Conservation (phyloP, 768 basidiomycete species). For the Leucocoprinus leucothites region DNA sequence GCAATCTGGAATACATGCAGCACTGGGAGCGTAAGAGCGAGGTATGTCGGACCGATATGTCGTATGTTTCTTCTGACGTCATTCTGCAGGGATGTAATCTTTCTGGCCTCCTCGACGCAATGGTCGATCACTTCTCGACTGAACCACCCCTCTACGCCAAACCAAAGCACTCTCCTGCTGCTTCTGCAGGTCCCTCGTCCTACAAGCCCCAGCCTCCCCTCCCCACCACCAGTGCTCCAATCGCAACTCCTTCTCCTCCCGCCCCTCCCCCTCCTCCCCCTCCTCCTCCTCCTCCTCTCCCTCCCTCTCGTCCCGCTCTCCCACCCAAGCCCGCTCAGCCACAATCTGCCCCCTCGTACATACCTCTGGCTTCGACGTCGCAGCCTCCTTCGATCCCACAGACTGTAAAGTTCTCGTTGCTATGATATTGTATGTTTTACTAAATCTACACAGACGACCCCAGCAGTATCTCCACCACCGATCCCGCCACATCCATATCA, state of each 20-base stretch:
- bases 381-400: background rate
- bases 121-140: constrained; percentile 80
- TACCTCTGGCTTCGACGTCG: constrained; percentile 11
- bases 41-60: constrained; percentile 42
- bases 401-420: background rate
- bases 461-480: constrained; percentile 5
- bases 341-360: too few relatives aligned
- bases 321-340: too few relatives aligned
- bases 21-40: constrained; percentile 84
- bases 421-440: background rate
- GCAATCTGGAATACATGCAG: constrained; percentile 62
- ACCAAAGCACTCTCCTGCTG: constrained; percentile 36
- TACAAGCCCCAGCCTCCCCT: constrained; percentile 7
- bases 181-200: background rate
- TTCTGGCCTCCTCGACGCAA: constrained; percentile 65
- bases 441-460: background rate
- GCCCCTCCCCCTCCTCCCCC: constrained; percentile 30
- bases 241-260: constrained; percentile 6
- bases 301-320: too few relatives aligned
- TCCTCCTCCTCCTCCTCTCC: constrained; percentile 20
- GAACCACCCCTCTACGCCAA: constrained; percentile 91
- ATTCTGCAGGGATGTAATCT: constrained; percentile 69
- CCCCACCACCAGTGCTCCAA: constrained; percentile 11
- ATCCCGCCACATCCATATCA: constrained; percentile 1
- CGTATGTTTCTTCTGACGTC: constrained; percentile 14